phyloP scores from a whole-genome alignment of 139 green algal species.

The Coccomyxa sp. region DNA sequence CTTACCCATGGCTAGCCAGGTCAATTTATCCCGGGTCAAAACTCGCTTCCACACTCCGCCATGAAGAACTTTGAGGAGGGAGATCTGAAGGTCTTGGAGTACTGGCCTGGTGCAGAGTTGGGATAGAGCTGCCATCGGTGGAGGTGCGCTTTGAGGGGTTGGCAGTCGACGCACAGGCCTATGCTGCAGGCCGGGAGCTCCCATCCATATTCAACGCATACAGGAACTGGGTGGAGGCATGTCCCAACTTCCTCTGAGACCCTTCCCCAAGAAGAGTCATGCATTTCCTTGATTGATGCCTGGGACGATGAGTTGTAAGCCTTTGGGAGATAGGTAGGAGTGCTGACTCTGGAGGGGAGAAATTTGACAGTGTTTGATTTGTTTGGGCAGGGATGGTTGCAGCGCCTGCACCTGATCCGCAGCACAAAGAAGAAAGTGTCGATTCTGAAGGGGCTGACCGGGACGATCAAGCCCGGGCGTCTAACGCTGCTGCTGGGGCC shows the following conservation, averaged over 20 bases:
- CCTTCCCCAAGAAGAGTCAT: background rate
- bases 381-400: background rate
- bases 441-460: constrained; percentile 41
- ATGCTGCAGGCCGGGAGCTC: constrained; percentile 23
- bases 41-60: background rate
- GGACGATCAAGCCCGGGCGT: constrained; percentile 32
- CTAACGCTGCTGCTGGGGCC: constrained; percentile 56
- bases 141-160: constrained; percentile 38
- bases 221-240: constrained; percentile 17
- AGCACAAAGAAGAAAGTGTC: constrained; percentile 1
- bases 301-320: background rate
- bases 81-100: background rate
- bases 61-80: background rate
- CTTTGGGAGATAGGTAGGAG: background rate
- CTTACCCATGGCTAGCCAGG: background rate
- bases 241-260: background rate
- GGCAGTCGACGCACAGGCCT: constrained; percentile 23
- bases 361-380: background rate
- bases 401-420: background rate
- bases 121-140: constrained; percentile 28
- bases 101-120: constrained; percentile 23
- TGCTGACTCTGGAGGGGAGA: background rate
- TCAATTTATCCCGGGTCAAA: background rate
- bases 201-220: constrained; percentile 41
- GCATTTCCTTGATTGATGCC: background rate